Evolutionary conservation across 208 protist genomes (phyloP), one percentile per base, ranked within the genome.

Genomic region (Leishmania aethiopica): DNA sequence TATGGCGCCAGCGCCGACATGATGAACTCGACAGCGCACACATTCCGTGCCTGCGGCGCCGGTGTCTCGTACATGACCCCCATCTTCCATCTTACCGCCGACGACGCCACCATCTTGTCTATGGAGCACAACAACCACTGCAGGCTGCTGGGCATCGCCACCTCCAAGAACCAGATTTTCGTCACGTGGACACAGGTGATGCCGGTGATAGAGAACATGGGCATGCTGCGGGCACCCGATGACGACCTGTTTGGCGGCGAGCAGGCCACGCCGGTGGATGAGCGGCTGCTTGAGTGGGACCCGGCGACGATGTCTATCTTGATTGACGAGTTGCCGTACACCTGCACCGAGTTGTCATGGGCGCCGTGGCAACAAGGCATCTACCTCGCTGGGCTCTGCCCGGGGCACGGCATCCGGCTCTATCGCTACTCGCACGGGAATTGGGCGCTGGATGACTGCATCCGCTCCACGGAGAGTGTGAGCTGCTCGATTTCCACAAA

Each of bases 51-150:
- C 4, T 80, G 75, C 66, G 73, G 47, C 35, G 75, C 87, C n/a
- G 84, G 87, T 8, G 77, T 85, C 28, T 91, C 90, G 28, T 88
- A 88, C 69, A 93, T 95, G 90, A 84, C 86, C 19, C 90, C 94
- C 45, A 89, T 97, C 76, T 95, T 97, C 73, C 92, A 96, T 82
- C 90, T 96, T 67, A 91, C 89, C 13, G 86, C 92, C 13, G 81
- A 92, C 79, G 91, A 96, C 78, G 87, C 90, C 6, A 90, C 87
- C 28, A 95, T 97, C 57, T 28, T 94, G 1, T 90, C 92, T n/a
- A 96, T 97, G 93, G 91, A 96, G 85, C 91, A 97, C 84, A 96
- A 95, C 81, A 94, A 92, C 78, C 92, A 96, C 75, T 93, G 87
- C 79, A 94, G 95, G 73, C 88, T 96, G 8, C 82, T 96, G 45